These are phyloP conservation scores for Cladophialophora psammophila DNA, from an alignment of 2,329 filamentous ascomycete genomes.

Conservation along the genomic window DNA sequence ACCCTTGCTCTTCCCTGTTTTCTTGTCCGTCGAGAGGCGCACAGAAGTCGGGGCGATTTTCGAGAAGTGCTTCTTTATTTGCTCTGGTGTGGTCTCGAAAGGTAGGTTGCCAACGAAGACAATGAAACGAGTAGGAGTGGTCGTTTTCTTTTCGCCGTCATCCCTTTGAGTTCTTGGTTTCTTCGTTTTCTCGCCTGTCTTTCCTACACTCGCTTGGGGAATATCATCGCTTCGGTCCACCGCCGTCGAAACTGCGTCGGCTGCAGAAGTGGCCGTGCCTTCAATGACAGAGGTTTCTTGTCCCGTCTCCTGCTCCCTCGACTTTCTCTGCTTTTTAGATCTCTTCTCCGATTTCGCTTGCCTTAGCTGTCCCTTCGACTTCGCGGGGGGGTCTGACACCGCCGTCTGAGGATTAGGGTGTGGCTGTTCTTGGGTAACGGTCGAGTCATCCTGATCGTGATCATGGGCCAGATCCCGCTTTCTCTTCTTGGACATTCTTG, in stretches of 20 bases:
- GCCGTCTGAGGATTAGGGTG: conserved; percentile 14
- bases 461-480: conserved; percentile 25
- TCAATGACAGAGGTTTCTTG: neutral
- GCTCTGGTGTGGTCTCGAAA: conserved; percentile 75
- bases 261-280: neutral
- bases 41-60: conserved; percentile 74
- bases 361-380: conserved; percentile 32
- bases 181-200: conserved; percentile 46
- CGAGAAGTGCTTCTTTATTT: conserved; percentile 77
- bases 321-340: conserved; percentile 37
- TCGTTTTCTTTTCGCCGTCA: conserved; percentile 5
- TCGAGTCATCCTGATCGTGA: conserved; percentile 19
- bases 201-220: conserved; percentile 40
- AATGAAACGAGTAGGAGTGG: conserved; percentile 66
- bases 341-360: conserved; percentile 40
- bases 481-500: conserved; percentile 36
- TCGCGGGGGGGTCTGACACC: neutral
- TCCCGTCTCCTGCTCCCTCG: conserved; percentile 24
- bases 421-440: conserved; percentile 10
- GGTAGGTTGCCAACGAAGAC: conserved; percentile 90
- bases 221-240: neutral
- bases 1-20: conserved; percentile 71
- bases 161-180: conserved; percentile 30
- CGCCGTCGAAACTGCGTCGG: neutral
- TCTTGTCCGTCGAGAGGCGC: conserved; percentile 75